phyloP scores from a whole-genome alignment of 1,139 yeast genomes.

The Saccharomyces hybrid region DNA sequence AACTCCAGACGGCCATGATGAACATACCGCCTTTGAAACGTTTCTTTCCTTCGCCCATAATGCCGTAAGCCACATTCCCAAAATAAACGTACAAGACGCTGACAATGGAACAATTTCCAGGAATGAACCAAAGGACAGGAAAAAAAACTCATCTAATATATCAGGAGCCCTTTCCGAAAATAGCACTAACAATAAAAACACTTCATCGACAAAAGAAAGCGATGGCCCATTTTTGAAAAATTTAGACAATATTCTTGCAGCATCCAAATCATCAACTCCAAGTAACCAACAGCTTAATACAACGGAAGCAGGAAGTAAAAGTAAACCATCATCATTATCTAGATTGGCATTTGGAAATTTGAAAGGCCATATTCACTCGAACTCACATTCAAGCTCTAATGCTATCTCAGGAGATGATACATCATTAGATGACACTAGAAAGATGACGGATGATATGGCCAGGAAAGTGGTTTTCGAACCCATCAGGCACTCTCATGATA shows the following conservation, averaged over 20 bases:
- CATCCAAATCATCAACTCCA: neutral
- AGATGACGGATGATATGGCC: neutral
- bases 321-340: neutral
- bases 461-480: neutral
- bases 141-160: neutral
- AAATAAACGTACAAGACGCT: conserved; percentile 10
- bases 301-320: neutral
- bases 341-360: neutral
- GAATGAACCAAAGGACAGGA: neutral
- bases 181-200: neutral
- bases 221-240: neutral
- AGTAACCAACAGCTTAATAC: neutral
- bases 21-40: conserved; percentile 9
- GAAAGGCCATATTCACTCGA: neutral
- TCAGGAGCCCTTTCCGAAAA: neutral
- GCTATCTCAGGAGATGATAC: neutral
- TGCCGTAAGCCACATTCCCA: conserved; percentile 19
- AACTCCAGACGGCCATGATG: neutral
- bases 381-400: neutral
- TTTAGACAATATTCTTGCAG: neutral
- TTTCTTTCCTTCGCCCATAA: conserved; percentile 19
- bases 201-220: neutral
- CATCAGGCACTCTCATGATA: neutral
- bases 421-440: neutral
- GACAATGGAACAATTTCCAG: neutral